Evolutionary conservation across 169 alveolate species (phyloP).

Genomic region (Plasmodium blacklocki): DNA sequence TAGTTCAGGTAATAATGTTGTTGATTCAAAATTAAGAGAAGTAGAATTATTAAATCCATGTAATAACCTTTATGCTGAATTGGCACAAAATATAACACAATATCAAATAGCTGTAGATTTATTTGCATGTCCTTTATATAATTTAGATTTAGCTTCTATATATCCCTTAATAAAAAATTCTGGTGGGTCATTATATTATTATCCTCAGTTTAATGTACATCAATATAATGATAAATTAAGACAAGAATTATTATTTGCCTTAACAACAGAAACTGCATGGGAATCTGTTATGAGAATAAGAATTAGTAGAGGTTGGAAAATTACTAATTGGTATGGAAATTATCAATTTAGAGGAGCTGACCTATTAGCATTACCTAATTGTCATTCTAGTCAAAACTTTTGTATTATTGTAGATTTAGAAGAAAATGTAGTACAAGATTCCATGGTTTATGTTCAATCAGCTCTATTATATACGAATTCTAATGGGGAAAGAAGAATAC

Average conservation of each 20-base stretch:
- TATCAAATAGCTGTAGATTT: slow-evolving; percentile 84
- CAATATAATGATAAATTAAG: slow-evolving; percentile 82
- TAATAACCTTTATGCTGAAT: slow-evolving; percentile 77
- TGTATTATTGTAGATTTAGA: slow-evolving; percentile 90
- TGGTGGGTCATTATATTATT: slow-evolving; percentile 70
- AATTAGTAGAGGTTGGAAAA: slow-evolving; percentile 95
- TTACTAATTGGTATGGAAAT: slow-evolving; percentile 94
- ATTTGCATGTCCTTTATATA: slow-evolving; percentile 78
- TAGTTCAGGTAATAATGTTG: slow-evolving; percentile 67
- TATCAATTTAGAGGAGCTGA: slow-evolving; percentile 92
- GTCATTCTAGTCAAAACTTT: slow-evolving; percentile 92
- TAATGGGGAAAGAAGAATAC: slow-evolving; percentile 98
- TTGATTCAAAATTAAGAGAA: slow-evolving; percentile 81
- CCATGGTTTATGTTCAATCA: slow-evolving; percentile 94
- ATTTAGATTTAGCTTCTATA: slow-evolving; percentile 65
- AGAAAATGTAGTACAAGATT: slow-evolving; percentile 83
- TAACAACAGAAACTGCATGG: slow-evolving; percentile 94
- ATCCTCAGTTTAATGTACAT: slow-evolving; percentile 82
- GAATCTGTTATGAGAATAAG: slow-evolving; percentile 98
- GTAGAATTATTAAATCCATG: slow-evolving; percentile 80
- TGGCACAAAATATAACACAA: slow-evolving; percentile 84
- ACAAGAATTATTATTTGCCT: slow-evolving; percentile 90
- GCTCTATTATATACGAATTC: slow-evolving; percentile 97
- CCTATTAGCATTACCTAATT: slow-evolving; percentile 93
- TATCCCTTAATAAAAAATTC: slow-evolving; percentile 60